These are phyloP conservation scores for Nicotiana undulata DNA, from an alignment of 257 asterid genomes.

Conservation along the genomic window DNA sequence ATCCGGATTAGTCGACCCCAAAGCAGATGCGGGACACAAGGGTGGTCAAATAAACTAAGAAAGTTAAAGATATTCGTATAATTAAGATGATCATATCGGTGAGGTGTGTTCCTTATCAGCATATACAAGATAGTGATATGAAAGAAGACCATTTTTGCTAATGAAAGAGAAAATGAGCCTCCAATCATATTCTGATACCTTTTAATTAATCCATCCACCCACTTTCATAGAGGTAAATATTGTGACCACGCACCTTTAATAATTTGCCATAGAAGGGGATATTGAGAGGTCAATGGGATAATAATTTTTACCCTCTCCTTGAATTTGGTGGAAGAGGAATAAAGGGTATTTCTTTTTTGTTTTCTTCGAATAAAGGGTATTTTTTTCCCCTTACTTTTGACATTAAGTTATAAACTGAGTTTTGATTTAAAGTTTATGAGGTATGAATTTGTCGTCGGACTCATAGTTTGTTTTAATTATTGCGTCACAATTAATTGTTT, in stretches of 20 bases:
- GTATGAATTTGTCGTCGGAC: no score
- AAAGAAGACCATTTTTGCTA: no score
- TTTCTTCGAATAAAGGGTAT: no score
- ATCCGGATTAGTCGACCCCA: no score
- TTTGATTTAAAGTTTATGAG: no score
- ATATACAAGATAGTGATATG: neutral
- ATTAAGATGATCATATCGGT: no score
- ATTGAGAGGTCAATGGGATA: neutral
- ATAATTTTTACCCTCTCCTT: neutral
- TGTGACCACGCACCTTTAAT: neutral
- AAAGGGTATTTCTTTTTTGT: neutral
- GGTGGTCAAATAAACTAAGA: no score
- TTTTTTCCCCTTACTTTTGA: neutral
- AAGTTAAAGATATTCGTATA: no score
- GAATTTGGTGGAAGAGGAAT: neutral
- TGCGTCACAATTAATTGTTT: no score
- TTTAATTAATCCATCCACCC: neutral
- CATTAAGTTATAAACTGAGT: neutral
- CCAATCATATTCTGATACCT: neutral
- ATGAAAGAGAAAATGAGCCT: neutral
- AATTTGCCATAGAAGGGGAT: neutral
- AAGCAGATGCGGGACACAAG: rapidly evolving
- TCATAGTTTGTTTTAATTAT: no score
- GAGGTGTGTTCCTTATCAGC: no score
- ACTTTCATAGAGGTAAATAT: neutral